phyloP scores from a whole-genome alignment of 495 filamentous ascomycete genomes.

The Cercophora newfieldiana region DNA sequence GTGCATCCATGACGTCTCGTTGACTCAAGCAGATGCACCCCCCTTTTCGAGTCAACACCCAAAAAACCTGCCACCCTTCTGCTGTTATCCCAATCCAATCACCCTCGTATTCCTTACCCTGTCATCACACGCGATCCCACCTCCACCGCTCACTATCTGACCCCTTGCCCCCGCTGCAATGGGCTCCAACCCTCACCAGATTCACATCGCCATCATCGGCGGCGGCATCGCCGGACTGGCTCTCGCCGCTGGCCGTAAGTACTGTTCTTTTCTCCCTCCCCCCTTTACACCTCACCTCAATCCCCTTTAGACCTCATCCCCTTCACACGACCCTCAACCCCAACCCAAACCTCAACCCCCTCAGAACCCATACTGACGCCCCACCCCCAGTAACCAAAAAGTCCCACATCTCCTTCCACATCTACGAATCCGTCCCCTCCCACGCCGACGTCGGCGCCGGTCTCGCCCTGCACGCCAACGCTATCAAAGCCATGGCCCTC shows the following conservation, averaged over 20 bases:
- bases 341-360: too few species aligned
- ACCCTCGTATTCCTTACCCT: background rate
- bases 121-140: background rate
- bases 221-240: slow-evolving; percentile 40
- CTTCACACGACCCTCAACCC: too few species aligned
- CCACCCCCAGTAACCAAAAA: slow-evolving; percentile 36
- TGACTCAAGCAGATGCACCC: too few species aligned
- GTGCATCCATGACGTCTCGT: too few species aligned
- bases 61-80: too few species aligned
- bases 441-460: slow-evolving; percentile 42
- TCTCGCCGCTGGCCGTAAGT: slow-evolving; percentile 38
- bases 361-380: too few species aligned
- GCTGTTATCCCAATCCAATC: too few species aligned
- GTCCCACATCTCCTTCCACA: slow-evolving; percentile 31
- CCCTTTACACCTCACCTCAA: too few species aligned
- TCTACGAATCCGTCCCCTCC: slow-evolving; percentile 34
- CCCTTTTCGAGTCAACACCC: too few species aligned
- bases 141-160: background rate
- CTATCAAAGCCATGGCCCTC: slow-evolving; percentile 38
- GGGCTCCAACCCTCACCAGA: slow-evolving; percentile 13
- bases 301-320: too few species aligned
- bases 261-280: too few species aligned
- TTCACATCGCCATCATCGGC: slow-evolving; percentile 39
- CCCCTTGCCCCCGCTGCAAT: background rate
- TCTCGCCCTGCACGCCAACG: slow-evolving; percentile 40